These are phyloP conservation scores for Penicillium vulpinum DNA, from an alignment of 2,329 filamentous ascomycete genomes.

Conservation along the genomic window DNA sequence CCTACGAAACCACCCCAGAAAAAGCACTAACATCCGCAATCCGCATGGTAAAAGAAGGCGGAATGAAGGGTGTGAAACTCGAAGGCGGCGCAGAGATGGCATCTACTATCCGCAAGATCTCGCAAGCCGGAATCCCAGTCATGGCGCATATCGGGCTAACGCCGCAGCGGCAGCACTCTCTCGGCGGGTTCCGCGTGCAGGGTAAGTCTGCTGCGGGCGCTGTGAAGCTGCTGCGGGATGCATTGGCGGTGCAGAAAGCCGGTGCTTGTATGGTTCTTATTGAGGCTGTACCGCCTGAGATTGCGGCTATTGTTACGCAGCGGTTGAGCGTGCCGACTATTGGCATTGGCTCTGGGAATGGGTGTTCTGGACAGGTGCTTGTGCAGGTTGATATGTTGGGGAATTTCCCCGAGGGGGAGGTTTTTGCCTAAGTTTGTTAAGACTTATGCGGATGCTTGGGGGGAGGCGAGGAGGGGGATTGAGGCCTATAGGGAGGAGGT, in stretches of 20 bases:
- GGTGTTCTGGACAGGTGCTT: conserved; percentile 88
- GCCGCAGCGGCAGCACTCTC: conserved; percentile 86
- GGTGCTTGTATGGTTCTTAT: conserved; percentile 83
- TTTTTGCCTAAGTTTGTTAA: conserved; percentile 96
- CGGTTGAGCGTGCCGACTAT: conserved; percentile 85
- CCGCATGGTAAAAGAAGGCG: conserved; percentile 83
- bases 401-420: conserved; percentile 84
- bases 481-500: conserved; percentile 80
- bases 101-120: conserved; percentile 78
- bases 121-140: conserved; percentile 83
- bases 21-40: conserved; percentile 86
- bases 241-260: conserved; percentile 85
- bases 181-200: conserved; percentile 92
- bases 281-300: conserved; percentile 84
- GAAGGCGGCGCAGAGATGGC: conserved; percentile 91
- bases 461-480: conserved; percentile 73
- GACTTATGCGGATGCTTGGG: conserved; percentile 89
- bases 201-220: conserved; percentile 78
- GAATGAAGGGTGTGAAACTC: conserved; percentile 82
- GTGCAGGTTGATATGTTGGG: conserved; percentile 97
- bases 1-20: conserved; percentile 83
- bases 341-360: conserved; percentile 88
- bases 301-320: conserved; percentile 76
- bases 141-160: conserved; percentile 91
- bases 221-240: conserved; percentile 74